phyloP scores from a whole-genome alignment of 345 rosid species.

The Ricinus communis region DNA sequence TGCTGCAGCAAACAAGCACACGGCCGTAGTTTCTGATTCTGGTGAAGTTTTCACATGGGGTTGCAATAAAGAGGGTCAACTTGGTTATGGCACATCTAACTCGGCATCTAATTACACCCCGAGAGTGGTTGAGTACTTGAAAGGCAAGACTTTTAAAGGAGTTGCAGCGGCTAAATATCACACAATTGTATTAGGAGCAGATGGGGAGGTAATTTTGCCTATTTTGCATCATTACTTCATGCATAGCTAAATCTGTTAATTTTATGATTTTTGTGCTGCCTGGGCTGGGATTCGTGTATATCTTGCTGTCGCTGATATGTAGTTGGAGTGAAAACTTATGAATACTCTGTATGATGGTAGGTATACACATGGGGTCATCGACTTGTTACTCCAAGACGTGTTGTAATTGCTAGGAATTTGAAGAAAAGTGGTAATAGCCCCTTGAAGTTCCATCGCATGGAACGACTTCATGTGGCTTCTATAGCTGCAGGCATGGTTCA shows the following conservation, averaged over 20 bases:
- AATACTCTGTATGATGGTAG: constrained; percentile 44
- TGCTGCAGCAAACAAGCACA: constrained; percentile 95
- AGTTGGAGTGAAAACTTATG: constrained; percentile 12
- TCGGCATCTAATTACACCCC: constrained; percentile 97
- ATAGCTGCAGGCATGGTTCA: constrained; percentile 93
- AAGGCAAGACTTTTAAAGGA: constrained; percentile 64
- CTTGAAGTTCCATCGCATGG: constrained; percentile 75
- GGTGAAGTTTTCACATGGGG: constrained; percentile 99
- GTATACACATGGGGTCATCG: constrained; percentile 97
- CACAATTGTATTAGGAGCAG: constrained; percentile 73
- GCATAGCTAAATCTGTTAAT: not conserved
- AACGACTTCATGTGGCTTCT: constrained; percentile 67
- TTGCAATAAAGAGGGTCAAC: constrained; percentile 95
- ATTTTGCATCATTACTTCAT: constrained; percentile 1
- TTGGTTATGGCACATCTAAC: constrained; percentile 98
- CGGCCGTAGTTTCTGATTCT: constrained; percentile 83
- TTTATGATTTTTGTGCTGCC: not conserved
- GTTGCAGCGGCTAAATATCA: constrained; percentile 85
- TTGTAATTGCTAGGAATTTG: constrained; percentile 62
- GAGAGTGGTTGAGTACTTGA: constrained; percentile 87
- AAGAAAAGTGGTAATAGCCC: constrained; percentile 65
- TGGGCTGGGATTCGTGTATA: constrained; percentile 2
- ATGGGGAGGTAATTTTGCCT: constrained; percentile 72
- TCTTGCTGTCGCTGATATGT: constrained; percentile 12
- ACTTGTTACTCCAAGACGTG: constrained; percentile 88